A percentile compares a stretch with the other conserved stretches of the same genome.
Conservation (phyloP, 305 asterid species). For the Fraxinus latifolia region DNA sequence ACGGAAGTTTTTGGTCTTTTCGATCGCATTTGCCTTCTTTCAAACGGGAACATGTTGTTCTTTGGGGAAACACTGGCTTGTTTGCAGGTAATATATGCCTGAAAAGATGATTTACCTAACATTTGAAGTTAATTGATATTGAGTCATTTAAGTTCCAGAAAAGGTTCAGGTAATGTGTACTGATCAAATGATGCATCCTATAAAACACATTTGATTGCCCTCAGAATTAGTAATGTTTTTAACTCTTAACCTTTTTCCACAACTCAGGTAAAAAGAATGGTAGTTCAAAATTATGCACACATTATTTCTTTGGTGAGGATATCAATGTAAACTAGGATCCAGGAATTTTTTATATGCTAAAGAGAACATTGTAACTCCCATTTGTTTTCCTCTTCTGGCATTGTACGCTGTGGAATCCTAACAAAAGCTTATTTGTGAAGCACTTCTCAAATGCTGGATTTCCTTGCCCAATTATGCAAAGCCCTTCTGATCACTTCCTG, state of each 20-base stretch:
- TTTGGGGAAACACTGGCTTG: slow-evolving; percentile 99
- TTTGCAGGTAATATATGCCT: slow-evolving; percentile 69
- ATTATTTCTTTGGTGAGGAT: not conserved
- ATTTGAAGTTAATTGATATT: slow-evolving; percentile 10
- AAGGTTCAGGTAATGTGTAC: not conserved
- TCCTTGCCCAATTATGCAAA: slow-evolving; percentile 99
- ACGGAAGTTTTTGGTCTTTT: slow-evolving; percentile 99
- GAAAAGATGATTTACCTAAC: slow-evolving; percentile 1
- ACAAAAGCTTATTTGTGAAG: slow-evolving; percentile 41
- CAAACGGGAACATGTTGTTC: slow-evolving; percentile 95
- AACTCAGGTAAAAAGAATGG: not conserved
- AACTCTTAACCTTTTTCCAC: not conserved
- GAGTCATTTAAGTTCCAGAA: not conserved
- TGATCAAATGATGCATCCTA: not conserved
- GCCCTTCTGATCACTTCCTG: slow-evolving; percentile 98
- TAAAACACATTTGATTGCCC: slow-evolving; percentile 3
- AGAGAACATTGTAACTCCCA: not conserved
- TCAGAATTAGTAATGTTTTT: not conserved
- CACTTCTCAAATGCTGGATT: slow-evolving; percentile 99
- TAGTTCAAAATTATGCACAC: not conserved
- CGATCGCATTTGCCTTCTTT: slow-evolving; percentile 92
- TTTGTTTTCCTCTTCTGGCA: not conserved
- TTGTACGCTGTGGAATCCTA: not conserved
- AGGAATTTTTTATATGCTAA: not conserved
- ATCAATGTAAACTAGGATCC: slow-evolving; percentile 9